Evolutionary conservation across 2,329 filamentous ascomycete genomes (phyloP), one percentile per base, ranked within the genome.

Genomic region (Botrytis elliptica): DNA sequence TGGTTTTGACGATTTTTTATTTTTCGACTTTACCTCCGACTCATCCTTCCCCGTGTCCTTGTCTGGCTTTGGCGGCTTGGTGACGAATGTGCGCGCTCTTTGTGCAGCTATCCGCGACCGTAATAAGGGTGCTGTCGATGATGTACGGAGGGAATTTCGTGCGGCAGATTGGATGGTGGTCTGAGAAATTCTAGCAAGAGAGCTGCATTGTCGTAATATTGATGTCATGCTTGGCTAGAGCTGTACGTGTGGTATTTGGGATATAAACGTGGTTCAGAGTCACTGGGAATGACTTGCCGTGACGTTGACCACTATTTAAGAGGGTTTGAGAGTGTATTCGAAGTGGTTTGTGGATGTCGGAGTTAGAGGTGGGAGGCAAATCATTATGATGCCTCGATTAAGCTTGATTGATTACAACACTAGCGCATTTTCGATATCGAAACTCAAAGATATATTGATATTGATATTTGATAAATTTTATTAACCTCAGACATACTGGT

Each of bases 151-250:
- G 60, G 84, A 84, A 75, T 85, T 83, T 79, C 86, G 85, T 72
- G 87, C 82, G 75, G 86, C 83, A 79, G 84, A 83, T 80, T 86
- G 86, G 80, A 87, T 84, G 77, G 86, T 86, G 77, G 87, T 84
- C 82, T 87, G 87, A 74, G 88, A 88, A 80, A 89, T 85, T 82
- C 88, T 87, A 83, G 89, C 88, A 81, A 92, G 84, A 82, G 89
- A 88, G 85, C 89, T 88, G 82, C 90, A 87, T 82, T 89, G 89
- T 82, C 90, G 88, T 78, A 92, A 84, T 80, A 91, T 85, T 79
- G 88, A 88, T 82, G 89, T 90, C 91, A 92, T 92, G 83, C 82
- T 85, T 83, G 82, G 73, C 73, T 77, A 75, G 73, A 83, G 55
- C 69, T 72, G 66, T 64, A n/a, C 55, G 60, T 52, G 49, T 29